These are phyloP conservation scores for Metschnikowia drakensbergensis DNA, from an alignment of 805 yeast genomes.

Conservation along the genomic window DNA sequence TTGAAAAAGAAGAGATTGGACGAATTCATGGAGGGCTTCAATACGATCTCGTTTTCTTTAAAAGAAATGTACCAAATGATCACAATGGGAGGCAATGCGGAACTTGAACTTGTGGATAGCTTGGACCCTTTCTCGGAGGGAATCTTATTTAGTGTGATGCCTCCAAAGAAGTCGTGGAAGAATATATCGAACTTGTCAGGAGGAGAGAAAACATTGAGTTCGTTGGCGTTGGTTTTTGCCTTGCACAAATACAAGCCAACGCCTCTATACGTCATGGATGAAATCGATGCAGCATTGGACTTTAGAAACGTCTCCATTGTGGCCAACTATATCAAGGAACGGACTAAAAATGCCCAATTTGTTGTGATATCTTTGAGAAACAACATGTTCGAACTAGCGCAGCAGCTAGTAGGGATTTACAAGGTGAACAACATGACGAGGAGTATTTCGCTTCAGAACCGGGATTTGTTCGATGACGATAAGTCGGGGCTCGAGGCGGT, in stretches of 20 bases:
- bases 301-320: constrained; percentile 96
- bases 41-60: constrained; percentile 76
- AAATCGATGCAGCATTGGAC: constrained; percentile 97
- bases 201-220: constrained; percentile 94
- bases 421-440: constrained; percentile 88
- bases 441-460: constrained; percentile 74
- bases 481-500: constrained; percentile 2
- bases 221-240: constrained; percentile 93
- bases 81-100: constrained; percentile 99
- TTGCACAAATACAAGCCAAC: constrained; percentile 95
- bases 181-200: constrained; percentile 94
- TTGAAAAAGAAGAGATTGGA: constrained; percentile 70
- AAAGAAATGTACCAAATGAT: constrained; percentile 98
- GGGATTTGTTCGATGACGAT: constrained; percentile 37
- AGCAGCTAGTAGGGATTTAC: constrained; percentile 91
- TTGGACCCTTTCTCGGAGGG: constrained; percentile 99
- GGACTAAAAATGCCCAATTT: constrained; percentile 95
- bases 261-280: constrained; percentile 97
- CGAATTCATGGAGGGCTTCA: constrained; percentile 93
- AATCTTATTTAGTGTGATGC: constrained; percentile 95
- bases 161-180: constrained; percentile 97
- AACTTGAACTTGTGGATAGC: constrained; percentile 89
- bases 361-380: constrained; percentile 92
- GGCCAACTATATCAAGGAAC: constrained; percentile 92
- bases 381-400: constrained; percentile 96